Conservation (phyloP, 2,329 filamentous ascomycete genomes). For the Juglanconis sp. region DNA sequence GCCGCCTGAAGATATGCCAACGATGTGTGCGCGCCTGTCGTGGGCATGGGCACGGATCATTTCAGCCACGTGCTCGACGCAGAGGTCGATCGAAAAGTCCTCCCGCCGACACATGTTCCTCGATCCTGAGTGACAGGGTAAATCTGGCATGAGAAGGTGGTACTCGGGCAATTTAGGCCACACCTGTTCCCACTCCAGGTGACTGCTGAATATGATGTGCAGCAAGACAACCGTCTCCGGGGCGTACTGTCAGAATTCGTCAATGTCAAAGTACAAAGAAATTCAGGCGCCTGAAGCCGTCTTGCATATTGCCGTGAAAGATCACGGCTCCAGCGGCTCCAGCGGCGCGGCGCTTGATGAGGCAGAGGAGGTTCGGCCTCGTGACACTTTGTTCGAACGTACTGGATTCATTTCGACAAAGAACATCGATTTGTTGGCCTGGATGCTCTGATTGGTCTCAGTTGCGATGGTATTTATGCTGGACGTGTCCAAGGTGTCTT, state of each 20-base stretch:
- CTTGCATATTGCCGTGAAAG: too few relatives aligned
- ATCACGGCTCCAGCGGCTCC: too few relatives aligned
- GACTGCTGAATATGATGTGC: slow-evolving; percentile 47
- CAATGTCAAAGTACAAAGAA: background rate
- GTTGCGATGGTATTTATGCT: slow-evolving; percentile 9
- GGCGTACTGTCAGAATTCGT: background rate
- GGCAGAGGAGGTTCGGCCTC: background rate
- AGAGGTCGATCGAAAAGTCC: slow-evolving; percentile 29
- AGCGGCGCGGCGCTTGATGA: background rate
- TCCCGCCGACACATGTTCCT: slow-evolving; percentile 23
- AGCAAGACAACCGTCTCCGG: slow-evolving; percentile 40
- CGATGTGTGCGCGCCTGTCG: slow-evolving; percentile 34
- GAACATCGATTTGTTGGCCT: slow-evolving; percentile 10
- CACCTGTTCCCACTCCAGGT: slow-evolving; percentile 40
- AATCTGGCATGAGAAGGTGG: slow-evolving; percentile 37
- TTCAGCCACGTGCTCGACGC: slow-evolving; percentile 31
- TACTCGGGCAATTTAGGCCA: slow-evolving; percentile 33
- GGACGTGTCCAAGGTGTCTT: background rate
- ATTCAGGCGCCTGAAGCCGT: too few relatives aligned
- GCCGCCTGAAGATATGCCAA: slow-evolving; percentile 39
- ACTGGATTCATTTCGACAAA: slow-evolving; percentile 15
- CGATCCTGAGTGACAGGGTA: slow-evolving; percentile 38
- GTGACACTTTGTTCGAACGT: background rate
- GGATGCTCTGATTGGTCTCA: slow-evolving; percentile 2
- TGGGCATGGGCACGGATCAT: slow-evolving; percentile 35